Conservation (phyloP, 345 rosid genomes). For the Syzygium grande region DNA sequence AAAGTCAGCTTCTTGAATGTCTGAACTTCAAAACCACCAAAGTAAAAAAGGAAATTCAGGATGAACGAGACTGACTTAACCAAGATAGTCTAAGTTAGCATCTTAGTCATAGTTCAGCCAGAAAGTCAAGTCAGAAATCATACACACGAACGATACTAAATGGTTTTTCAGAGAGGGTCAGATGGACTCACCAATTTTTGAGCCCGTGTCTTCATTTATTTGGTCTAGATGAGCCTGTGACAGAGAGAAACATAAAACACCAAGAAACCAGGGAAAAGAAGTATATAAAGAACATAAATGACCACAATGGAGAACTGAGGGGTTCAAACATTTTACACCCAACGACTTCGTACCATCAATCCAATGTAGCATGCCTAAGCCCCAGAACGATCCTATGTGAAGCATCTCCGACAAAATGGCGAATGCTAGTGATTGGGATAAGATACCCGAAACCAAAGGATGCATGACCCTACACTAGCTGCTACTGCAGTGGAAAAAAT, state of each 20-base stretch:
- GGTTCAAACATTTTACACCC: not conserved
- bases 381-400: not conserved
- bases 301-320: not conserved
- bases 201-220: constrained; percentile 43
- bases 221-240: constrained; percentile 69
- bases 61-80: not conserved
- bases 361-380: not conserved
- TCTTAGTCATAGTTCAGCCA: not conserved
- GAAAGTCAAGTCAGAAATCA: not conserved
- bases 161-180: not conserved
- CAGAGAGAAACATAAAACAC: not conserved
- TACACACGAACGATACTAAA: not conserved
- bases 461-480: not conserved
- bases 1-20: not conserved
- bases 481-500: not conserved
- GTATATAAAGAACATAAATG: too few relatives aligned
- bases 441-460: not conserved
- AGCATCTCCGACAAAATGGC: not conserved
- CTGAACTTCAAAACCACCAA: not conserved
- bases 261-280: not conserved
- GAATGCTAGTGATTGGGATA: not conserved
- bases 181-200: constrained; percentile 48
- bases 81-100: not conserved
- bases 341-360: not conserved
- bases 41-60: not conserved